Percentiles rank a stretch among this genome's conserved stretches.
These are phyloP conservation scores for Suillus weaverae DNA, from an alignment of 768 basidiomycete species.

Conservation along the genomic window DNA sequence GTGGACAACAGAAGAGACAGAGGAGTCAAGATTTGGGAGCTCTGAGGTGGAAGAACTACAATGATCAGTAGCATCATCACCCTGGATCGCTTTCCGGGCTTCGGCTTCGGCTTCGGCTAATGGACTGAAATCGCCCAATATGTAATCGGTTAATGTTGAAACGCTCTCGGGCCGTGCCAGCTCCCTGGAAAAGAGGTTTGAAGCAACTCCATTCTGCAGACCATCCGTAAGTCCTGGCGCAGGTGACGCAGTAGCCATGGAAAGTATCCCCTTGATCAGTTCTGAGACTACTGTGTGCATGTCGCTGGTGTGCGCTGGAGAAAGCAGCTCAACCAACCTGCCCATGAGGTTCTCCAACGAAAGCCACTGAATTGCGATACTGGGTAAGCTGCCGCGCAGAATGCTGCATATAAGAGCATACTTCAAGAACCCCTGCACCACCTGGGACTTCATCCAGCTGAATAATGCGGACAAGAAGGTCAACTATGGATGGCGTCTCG, in stretches of 20 bases:
- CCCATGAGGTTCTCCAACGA: slow-evolving; percentile 82
- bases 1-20: slow-evolving; percentile 79
- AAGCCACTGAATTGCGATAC: slow-evolving; percentile 68
- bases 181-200: slow-evolving; percentile 88
- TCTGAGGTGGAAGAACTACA: slow-evolving; percentile 14
- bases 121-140: slow-evolving; percentile 62
- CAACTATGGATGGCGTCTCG: slow-evolving; percentile 87
- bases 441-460: slow-evolving; percentile 84
- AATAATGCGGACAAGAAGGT: slow-evolving; percentile 86
- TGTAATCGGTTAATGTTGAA: slow-evolving; percentile 70
- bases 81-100: slow-evolving; percentile 14
- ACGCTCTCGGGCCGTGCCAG: slow-evolving; percentile 74
- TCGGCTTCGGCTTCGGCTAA: slow-evolving; percentile 13
- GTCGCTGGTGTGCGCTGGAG: slow-evolving; percentile 70
- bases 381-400: slow-evolving; percentile 29
- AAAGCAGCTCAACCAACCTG: slow-evolving; percentile 77
- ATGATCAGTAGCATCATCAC: slow-evolving; percentile 16
- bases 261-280: slow-evolving; percentile 91
- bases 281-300: slow-evolving; percentile 88
- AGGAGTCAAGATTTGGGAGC: slow-evolving; percentile 45
- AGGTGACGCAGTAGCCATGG: slow-evolving; percentile 88
- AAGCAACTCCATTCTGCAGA: slow-evolving; percentile 68
- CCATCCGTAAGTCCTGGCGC: slow-evolving; percentile 71
- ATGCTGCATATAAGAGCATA: slow-evolving; percentile 48
- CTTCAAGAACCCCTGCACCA: slow-evolving; percentile 83